Evolutionary conservation across 1,284 basidiomycete genomes (phyloP).

Genomic region (Moniliophthora roreri): DNA sequence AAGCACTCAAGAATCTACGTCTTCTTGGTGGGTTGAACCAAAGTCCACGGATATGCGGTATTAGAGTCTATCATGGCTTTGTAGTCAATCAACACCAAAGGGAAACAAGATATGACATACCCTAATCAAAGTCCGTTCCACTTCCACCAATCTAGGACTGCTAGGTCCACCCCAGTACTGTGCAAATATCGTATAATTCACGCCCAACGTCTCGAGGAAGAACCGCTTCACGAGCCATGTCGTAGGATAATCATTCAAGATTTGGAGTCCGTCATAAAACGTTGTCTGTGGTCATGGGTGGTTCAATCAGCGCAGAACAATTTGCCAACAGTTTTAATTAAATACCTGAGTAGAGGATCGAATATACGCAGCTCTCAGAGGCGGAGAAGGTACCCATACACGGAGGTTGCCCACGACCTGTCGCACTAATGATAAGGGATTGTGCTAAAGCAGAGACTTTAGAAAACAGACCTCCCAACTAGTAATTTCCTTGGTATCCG

Average conservation of each 20-base stretch:
- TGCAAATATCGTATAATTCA: conserved; percentile 46
- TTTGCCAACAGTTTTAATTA: conserved; percentile 9
- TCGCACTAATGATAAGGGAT: not conserved
- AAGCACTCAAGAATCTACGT: conserved; percentile 62
- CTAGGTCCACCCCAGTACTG: conserved; percentile 39
- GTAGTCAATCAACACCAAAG: not conserved
- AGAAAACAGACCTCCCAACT: conserved; percentile 59
- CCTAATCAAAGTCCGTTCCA: conserved; percentile 58
- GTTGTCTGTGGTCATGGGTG: conserved; percentile 57
- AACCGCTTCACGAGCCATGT: conserved; percentile 65
- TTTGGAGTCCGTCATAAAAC: conserved; percentile 56
- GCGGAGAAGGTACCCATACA: conserved; percentile 41
- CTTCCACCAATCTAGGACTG: conserved; percentile 31
- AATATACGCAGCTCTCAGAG: conserved; percentile 50
- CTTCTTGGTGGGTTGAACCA: conserved; percentile 71
- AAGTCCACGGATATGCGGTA: conserved; percentile 53
- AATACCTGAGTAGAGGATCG: conserved; percentile 60
- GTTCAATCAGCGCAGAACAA: no score
- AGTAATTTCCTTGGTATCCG: conserved; percentile 41
- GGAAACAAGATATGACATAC: conserved; percentile 26
- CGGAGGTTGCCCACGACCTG: conserved; percentile 54
- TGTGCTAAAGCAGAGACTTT: not conserved
- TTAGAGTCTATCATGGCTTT: conserved; percentile 44
- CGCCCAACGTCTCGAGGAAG: conserved; percentile 61
- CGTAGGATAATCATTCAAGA: conserved; percentile 51